A percentile compares a stretch with the other conserved stretches of the same genome.
Evolutionary conservation across 1,284 basidiomycete species (phyloP).

Genomic region (Boletus albobrunnescens): DNA sequence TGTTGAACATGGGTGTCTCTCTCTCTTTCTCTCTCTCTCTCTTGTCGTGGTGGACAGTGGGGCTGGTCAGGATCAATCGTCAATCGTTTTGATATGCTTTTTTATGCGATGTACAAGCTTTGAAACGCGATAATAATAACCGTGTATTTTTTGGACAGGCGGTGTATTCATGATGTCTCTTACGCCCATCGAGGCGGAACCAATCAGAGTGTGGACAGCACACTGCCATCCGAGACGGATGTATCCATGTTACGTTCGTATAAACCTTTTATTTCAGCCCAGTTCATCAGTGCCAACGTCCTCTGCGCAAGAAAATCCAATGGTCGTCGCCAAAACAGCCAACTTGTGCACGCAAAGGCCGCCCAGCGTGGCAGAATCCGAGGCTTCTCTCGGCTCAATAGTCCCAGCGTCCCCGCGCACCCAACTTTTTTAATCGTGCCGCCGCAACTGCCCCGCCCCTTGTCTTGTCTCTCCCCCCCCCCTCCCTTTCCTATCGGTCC

Average conservation of each 20-base stretch:
- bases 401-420: slow-evolving; percentile 13
- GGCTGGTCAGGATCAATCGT: no score
- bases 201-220: slow-evolving; percentile 26
- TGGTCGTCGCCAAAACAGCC: slow-evolving; percentile 1
- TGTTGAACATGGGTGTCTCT: slow-evolving; percentile 11
- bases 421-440: slow-evolving; percentile 10
- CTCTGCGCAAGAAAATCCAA: not conserved
- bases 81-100: not conserved
- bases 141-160: slow-evolving; percentile 13
- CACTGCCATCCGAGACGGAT: slow-evolving; percentile 29
- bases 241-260: slow-evolving; percentile 13
- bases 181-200: slow-evolving; percentile 2
- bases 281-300: slow-evolving; percentile 3
- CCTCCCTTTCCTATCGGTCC: not conserved
- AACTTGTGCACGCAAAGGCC: slow-evolving; percentile 15
- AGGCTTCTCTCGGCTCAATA: slow-evolving; percentile 30
- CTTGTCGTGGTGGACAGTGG: no score
- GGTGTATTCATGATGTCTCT: no score
- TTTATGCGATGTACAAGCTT: not conserved
- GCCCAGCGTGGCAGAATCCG: slow-evolving; percentile 35
- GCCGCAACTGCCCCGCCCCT: slow-evolving; percentile 9
- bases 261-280: not conserved
- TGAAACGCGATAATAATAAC: slow-evolving; percentile 2
- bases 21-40: not conserved
- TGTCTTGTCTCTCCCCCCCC: not conserved